Evolutionary conservation across 257 asterid genomes (phyloP).

Genomic region (Pogostemon cablin): DNA sequence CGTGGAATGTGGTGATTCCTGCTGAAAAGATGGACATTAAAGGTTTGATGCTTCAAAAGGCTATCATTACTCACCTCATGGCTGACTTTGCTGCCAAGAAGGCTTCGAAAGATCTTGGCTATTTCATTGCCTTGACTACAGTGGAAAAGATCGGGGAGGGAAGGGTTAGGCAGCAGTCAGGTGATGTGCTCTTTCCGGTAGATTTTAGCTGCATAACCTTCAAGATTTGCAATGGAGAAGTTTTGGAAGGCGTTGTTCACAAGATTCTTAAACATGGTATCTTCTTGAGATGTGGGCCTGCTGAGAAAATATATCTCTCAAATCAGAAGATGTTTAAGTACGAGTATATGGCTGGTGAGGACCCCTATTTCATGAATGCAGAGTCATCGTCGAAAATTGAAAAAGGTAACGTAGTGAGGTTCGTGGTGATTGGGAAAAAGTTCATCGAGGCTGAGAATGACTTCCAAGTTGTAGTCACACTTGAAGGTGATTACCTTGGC

Average conservation of each 20-base stretch:
- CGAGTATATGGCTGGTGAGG: slow-evolving; percentile 69
- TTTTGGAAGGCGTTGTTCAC: slow-evolving; percentile 76
- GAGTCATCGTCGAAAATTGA: slow-evolving; percentile 69
- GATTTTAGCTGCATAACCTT: slow-evolving; percentile 80
- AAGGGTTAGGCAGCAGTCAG: slow-evolving; percentile 65
- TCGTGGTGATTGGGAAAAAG: slow-evolving; percentile 69
- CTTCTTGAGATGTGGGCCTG: slow-evolving; percentile 75
- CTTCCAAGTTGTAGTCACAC: slow-evolving; percentile 68
- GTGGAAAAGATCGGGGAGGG: slow-evolving; percentile 71
- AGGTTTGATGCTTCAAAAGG: slow-evolving; percentile 78
- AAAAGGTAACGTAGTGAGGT: slow-evolving; percentile 67
- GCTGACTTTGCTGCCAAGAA: slow-evolving; percentile 78
- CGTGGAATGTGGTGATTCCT: slow-evolving; percentile 68
- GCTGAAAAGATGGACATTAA: slow-evolving; percentile 55
- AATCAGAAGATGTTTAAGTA: slow-evolving; percentile 73
- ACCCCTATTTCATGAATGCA: slow-evolving; percentile 68
- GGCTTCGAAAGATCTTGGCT: slow-evolving; percentile 74
- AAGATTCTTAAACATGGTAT: slow-evolving; percentile 72
- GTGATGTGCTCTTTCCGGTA: slow-evolving; percentile 84
- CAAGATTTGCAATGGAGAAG: slow-evolving; percentile 70
- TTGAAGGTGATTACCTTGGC: slow-evolving; percentile 88
- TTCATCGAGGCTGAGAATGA: slow-evolving; percentile 75
- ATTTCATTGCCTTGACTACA: slow-evolving; percentile 66
- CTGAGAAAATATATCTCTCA: slow-evolving; percentile 59
- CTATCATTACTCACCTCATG: slow-evolving; percentile 71